Conservation (phyloP, 2,329 filamentous ascomycete genomes). For the Verticillium longisporum region DNA sequence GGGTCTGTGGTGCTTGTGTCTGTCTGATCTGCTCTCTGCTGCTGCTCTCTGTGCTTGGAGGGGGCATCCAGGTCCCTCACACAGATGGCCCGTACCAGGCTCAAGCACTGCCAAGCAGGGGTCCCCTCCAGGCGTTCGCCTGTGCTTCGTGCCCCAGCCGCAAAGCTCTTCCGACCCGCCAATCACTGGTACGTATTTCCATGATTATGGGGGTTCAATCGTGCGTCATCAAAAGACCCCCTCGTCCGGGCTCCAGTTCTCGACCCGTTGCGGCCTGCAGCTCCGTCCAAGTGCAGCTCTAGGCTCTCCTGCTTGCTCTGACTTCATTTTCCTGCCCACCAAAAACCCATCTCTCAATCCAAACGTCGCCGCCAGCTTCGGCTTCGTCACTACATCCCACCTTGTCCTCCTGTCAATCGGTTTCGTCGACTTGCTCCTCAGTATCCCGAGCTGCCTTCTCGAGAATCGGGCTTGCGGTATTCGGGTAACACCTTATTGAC, state of each 20-base stretch:
- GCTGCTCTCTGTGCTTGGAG: not conserved
- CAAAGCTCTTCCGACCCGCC: not conserved
- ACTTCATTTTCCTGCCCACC: not conserved
- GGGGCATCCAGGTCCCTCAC: not conserved
- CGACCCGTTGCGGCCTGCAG: not conserved
- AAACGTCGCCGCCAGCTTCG: not conserved
- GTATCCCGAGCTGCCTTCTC: not conserved
- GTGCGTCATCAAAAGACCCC: not conserved
- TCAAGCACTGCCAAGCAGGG: not conserved
- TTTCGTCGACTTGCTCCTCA: not conserved
- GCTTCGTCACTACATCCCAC: not conserved
- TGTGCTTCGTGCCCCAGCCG: not conserved
- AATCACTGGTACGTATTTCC: not conserved
- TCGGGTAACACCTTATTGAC: no score
- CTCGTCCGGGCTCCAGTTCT: not conserved
- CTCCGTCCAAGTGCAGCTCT: not conserved
- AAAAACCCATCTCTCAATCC: not conserved
- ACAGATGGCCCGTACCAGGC: not conserved
- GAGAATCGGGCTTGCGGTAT: not conserved
- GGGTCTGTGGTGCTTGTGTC: not conserved
- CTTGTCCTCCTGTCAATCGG: not conserved
- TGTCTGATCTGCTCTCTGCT: not conserved
- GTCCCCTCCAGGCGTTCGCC: not conserved
- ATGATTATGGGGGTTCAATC: not conserved
- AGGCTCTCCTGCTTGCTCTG: not conserved